Evolutionary conservation across 2,329 filamentous ascomycete genomes (phyloP), one percentile per base, ranked within the genome.

Genomic region (Aureobasidium sp.): DNA sequence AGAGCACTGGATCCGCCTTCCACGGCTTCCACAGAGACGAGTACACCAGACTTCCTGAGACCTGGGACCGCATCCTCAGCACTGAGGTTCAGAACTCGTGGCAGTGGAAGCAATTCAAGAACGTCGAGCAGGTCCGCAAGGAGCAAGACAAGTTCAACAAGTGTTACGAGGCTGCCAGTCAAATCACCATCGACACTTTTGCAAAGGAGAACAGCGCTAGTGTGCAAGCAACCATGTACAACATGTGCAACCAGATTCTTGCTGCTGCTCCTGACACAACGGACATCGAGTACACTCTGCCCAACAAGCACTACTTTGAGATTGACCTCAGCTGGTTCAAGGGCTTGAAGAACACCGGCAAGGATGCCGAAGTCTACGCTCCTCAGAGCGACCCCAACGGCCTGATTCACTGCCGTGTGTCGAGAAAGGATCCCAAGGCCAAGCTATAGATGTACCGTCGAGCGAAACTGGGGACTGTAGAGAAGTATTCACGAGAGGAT

Each of bases 261-360:
- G 87, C 83, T 9, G 84, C 81, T 27, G 89, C 86, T 29, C 88
- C 91, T 15, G 80, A 86, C 65, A 83, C 91, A 27, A 83, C 87
- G 48, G 80, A 82, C 27, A 90, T 94, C 45, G 84, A 88, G 69
- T 97, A 97, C 73, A 81, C 87, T 9, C 81, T 99, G 70, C 94
- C 94, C 11, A 99, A 99, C 81, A 97, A 97, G 80, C 94, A 99
- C 78, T 97, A 97, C 79, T 97, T 97, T 72, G 93, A 97, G 77
- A 87, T 97, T 75, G 93, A 97, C 72, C 78, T 99, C 71, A 93
- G 89, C 77, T 99, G 94, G 94, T 90, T 96, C 82, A 95, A 97
- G 76, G 91, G 87, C 34, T 74, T 92, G 67, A 90, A 96, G 81
- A 99, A 99, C 78, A 96, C 90, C 0, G 94, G 94, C 75, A 89